These are phyloP conservation scores for Didymella arachidicola DNA, from an alignment of 2,329 filamentous ascomycete genomes.

Conservation along the genomic window DNA sequence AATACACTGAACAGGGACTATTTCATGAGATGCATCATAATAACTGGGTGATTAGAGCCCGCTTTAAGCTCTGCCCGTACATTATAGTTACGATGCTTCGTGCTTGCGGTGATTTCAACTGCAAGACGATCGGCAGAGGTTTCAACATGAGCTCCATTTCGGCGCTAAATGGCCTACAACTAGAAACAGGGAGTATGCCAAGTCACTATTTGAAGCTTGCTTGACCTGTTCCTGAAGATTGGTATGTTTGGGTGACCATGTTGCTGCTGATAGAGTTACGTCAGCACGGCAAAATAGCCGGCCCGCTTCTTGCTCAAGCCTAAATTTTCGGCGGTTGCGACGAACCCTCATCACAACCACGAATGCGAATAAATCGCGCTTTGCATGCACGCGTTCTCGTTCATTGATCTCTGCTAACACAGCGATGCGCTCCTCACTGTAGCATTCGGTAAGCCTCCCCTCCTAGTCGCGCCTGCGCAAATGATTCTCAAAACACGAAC, in stretches of 20 bases:
- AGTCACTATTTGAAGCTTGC: not conserved
- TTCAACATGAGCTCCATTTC: too few species aligned
- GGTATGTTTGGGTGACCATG: slow-evolving; percentile 13
- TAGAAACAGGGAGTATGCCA: not conserved
- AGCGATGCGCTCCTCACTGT: slow-evolving; percentile 16
- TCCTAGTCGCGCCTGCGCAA: slow-evolving; percentile 33
- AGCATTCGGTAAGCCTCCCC: slow-evolving; percentile 27
- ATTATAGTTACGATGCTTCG: too few species aligned
- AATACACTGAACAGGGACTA: not conserved
- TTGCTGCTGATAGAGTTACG: slow-evolving; percentile 5
- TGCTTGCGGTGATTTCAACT: too few species aligned
- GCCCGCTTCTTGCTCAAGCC: slow-evolving; percentile 17
- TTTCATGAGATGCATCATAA: not conserved
- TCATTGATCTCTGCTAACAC: slow-evolving; percentile 25
- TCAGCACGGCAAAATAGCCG: slow-evolving; percentile 15
- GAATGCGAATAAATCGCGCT: slow-evolving; percentile 23
- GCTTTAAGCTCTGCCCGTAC: too few species aligned
- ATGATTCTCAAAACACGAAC: slow-evolving; percentile 58
- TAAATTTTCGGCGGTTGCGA: slow-evolving; percentile 38
- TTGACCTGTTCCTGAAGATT: not conserved
- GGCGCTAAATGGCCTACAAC: too few species aligned
- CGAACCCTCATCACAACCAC: slow-evolving; percentile 23
- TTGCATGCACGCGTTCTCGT: slow-evolving; percentile 24
- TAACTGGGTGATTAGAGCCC: not conserved
- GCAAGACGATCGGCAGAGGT: too few species aligned